Evolutionary conservation across 495 filamentous ascomycete species (phyloP).

Genomic region (Xylaria palmicola): DNA sequence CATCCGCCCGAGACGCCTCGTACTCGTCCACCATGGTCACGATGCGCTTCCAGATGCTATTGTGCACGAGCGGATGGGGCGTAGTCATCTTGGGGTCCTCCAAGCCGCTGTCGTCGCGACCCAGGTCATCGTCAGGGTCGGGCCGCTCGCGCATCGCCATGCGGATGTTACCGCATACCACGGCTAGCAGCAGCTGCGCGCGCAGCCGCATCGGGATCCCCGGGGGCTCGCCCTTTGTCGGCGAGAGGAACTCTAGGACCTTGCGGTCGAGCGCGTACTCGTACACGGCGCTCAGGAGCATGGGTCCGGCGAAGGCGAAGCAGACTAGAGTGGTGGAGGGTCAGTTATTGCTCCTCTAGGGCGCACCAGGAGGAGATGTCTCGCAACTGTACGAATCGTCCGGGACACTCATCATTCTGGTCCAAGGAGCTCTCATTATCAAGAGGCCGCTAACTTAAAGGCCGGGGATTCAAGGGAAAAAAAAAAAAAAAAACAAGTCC

Average conservation of each 20-base stretch:
- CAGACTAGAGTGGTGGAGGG: no score
- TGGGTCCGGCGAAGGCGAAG: constrained; percentile 41
- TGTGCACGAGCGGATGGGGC: constrained; percentile 22
- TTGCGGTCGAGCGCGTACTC: constrained; percentile 39
- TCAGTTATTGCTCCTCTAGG: no score
- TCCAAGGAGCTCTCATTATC: no score
- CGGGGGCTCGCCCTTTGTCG: constrained; percentile 15
- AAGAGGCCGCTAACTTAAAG: no score
- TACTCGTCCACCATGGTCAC: constrained; percentile 29
- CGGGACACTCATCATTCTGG: no score
- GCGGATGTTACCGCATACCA: constrained; percentile 37
- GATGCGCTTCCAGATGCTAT: constrained; percentile 28
- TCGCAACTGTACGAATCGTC: no score
- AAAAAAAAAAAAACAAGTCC: no score
- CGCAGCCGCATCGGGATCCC: constrained; percentile 21
- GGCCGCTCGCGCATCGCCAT: constrained; percentile 27
- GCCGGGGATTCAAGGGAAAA: no score
- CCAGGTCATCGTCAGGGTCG: background rate
- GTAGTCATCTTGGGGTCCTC: constrained; percentile 3
- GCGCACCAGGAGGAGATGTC: no score
- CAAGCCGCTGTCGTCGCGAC: constrained; percentile 11
- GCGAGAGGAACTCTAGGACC: constrained; percentile 27
- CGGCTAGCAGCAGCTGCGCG: constrained; percentile 28
- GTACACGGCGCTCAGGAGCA: constrained; percentile 40
- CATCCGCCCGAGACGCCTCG: constrained; percentile 10